Evolutionary conservation across 805 yeast species (phyloP), one percentile per base, ranked within the genome.

Genomic region (Candida wancherniae): DNA sequence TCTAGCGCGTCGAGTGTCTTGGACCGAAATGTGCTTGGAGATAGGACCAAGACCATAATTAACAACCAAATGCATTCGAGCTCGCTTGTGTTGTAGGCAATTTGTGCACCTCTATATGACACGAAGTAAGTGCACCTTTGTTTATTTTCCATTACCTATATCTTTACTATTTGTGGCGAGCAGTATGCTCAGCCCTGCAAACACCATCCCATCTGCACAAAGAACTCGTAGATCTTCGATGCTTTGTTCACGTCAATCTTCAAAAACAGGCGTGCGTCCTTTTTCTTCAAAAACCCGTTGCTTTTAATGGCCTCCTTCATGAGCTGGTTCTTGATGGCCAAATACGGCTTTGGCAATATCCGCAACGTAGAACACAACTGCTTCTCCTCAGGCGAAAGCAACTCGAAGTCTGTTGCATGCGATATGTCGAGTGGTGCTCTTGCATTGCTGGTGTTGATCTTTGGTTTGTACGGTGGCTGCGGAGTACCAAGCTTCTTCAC

Each of bases 171-270:
- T n/a, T n/a, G n/a, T n/a, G n/a, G n/a, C n/a, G n/a, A n/a, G n/a
- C n/a, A n/a, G n/a, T 2, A 10, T 15, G 18, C 6, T 22, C 26
- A 45, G 1, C 44, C 69, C 32, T 62, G 71, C 9, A 63, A 49
- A 50, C 77, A 74, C 98, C 98, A 92, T 36, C 85, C 84, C 70
- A 92, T 96, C 37, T 79, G 77, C 38, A 83, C 84, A 57, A 92
- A 92, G 52, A 92, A 92, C 51, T 92, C 97, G 58, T 84, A 92
- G 29, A 92, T 82, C 54, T 81, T 78, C 15, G 84, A 79, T 3
- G 95, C 85, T 55, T 90, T 92, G 43, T 75, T 71, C 10, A 87
- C 82, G 52, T 92, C 98, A 33, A 92, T 78, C 49, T 85, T 83
- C 39, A 85, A 62, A 34, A 86, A 61, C 36, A 83, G 95, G 46